Base-by-base conservation (phyloP, 257 asterid species). In the Verbascum thapsus region DNA sequence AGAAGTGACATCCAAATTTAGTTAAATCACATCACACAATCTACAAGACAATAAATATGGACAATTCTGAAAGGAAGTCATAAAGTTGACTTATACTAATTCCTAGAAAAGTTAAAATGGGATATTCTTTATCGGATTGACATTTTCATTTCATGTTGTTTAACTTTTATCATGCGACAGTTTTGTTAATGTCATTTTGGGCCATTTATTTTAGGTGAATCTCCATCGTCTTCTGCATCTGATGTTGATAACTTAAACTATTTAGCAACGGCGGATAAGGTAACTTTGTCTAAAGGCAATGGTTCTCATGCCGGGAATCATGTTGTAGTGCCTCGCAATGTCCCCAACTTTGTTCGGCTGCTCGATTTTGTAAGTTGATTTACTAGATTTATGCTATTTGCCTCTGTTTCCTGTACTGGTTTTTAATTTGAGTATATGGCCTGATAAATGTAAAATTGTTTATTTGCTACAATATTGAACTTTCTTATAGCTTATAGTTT, bases 221-320 rank as follows among this genome's bases (percentile, higher is more conserved):
- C 97, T 72, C 97, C 97, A 40, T 89, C 94, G 64, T 92, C 96
- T 58, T 92, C 97, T 67, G 97, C 91, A 68, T 92, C 97, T 58
- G 97, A 87, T 62, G 76, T 89, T 77, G 99, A 89, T 70, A 89
- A 87, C 85, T 83, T 86, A 26, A 85, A 89, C 79, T 77, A 83
- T 74, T 86, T 76, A 70, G 86, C 82, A 58, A 70, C 76, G 67
- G 74, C 58, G 39, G 96, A 89, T 44, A 82, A 78, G 80, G 67
- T 82, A 53, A 66, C 81, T 61, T 71, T 78, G 71, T 69, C 85
- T 43, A 89, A 82, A 80, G 84, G 81, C 77, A 72, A 71, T 72
- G 90, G 75, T 71, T 59, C 88, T 72, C 85, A 61, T 23, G 53
- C 80, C 60, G 88, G 85, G 50, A 83, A 64, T 76, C 91, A 82